Evolutionary conservation across 1,284 basidiomycete species (phyloP), one percentile per base, ranked within the genome.

Genomic region (Ustilago cynodontis): DNA sequence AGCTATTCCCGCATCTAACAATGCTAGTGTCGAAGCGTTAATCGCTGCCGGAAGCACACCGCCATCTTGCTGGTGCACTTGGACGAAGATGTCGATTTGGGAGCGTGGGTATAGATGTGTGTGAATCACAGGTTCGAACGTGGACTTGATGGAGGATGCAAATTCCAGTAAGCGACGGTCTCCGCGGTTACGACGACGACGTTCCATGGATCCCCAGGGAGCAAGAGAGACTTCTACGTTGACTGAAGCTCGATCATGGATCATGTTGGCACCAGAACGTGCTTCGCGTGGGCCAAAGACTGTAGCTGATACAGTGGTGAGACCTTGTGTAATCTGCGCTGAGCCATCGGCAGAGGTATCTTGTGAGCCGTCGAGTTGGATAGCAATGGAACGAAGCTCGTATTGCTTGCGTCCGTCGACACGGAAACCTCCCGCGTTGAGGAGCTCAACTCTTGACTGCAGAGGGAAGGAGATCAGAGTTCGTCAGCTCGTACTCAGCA

Each of bases 81-180:
- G 94, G 13, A 99, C 89, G 86, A 92, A 93, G 69, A 99, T 92
- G 86, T 97, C 93, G 86, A 99, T 96, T 86, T 95, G 91, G 31
- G 93, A 93, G 58, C 96, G 92, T 8, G 96, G 96, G 87, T 96
- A 98, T 54, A 98, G 89, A 75, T 90, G 90, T 1, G 93, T 92
- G 85, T 95, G 93, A 43, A 99, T 90, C 59, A 97, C 94, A 47
- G 95, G 94, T 85, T 98, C 95, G 82, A 99, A 98, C 0, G 96
- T 98, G 41, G 93, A 92, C 87, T 94, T 93, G 77, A 99, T 91
- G 14, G 92, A 91, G 1, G 93, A 89, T 1, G 92, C 93, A 69
- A 98, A 89, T 86, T 99, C 96, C 66, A 94, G 88, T 65, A 94
- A 90, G 20, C 95, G 93, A 86, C 96, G 65, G 33, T 83, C 75